Percentiles rank a stretch among this genome's conserved stretches.
phyloP scores from a whole-genome alignment of 495 filamentous ascomycete genomes.

The Hypoxylon subgilvum region DNA sequence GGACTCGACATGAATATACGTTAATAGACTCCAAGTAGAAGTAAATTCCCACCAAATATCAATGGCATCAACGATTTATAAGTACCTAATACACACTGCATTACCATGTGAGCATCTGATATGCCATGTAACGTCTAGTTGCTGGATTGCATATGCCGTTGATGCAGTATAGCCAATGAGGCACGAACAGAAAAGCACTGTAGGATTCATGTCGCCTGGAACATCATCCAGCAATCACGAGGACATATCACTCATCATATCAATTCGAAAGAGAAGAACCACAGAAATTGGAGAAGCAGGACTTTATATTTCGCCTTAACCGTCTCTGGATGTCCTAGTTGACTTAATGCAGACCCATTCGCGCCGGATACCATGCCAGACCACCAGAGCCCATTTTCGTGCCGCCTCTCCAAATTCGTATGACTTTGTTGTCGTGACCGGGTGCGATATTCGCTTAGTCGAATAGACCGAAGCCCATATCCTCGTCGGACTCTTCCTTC shows the following conservation, averaged over 20 bases:
- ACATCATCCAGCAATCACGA: background rate
- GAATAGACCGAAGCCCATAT: conserved; percentile 99
- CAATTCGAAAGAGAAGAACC: background rate
- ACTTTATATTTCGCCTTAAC: conserved; percentile 39
- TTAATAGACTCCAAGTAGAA: too few relatives aligned
- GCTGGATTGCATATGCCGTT: too few relatives aligned
- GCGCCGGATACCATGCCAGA: conserved; percentile 39
- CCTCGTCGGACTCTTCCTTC: conserved; percentile 94
- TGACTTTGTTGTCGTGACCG: conserved; percentile 37
- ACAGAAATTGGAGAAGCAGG: conserved; percentile 37
- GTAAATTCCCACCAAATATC: too few relatives aligned
- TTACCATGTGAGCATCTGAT: too few relatives aligned
- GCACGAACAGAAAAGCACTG: too few relatives aligned
- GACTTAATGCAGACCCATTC: conserved; percentile 38
- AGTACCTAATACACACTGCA: too few relatives aligned
- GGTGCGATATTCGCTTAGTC: conserved; percentile 66
- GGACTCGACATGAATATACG: too few relatives aligned
- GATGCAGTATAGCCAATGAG: too few relatives aligned
- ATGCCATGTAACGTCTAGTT: too few relatives aligned
- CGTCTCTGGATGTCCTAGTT: conserved; percentile 32
- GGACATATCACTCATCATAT: background rate
- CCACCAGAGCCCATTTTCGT: conserved; percentile 38
- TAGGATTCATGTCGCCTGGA: too few relatives aligned
- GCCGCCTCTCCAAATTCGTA: conserved; percentile 32
- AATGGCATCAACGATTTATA: too few relatives aligned